Evolutionary conservation across 106 monocot genomes (phyloP).

Genomic region (Hemerocallis citrina): DNA sequence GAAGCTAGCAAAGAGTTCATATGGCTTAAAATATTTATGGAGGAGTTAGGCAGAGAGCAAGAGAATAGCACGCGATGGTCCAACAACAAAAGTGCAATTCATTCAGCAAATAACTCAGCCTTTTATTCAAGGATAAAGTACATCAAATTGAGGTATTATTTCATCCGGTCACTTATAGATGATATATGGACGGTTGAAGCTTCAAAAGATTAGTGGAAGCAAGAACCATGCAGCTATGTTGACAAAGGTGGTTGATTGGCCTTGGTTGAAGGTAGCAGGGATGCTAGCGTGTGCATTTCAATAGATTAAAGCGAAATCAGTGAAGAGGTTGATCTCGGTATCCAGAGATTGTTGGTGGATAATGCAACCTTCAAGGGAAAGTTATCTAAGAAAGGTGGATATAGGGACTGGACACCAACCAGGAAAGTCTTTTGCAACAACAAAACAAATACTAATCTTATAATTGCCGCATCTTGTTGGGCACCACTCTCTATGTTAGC

Average conservation of each 20-base stretch:
- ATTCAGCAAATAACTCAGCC: neutral
- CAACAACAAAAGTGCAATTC: conserved; percentile 4
- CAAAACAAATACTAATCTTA: no score
- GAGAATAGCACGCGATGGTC: neutral
- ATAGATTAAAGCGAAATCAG: no score
- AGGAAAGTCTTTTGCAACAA: no score
- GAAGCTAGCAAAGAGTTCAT: neutral
- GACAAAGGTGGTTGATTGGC: neutral
- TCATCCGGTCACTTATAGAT: neutral
- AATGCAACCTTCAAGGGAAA: no score
- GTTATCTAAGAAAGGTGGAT: no score
- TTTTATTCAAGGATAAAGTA: neutral
- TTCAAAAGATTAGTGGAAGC: neutral
- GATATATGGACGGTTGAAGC: neutral
- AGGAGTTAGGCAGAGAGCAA: conserved; percentile 6
- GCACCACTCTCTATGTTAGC: no score
- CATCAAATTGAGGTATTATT: conserved; percentile 15
- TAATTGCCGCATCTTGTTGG: no score
- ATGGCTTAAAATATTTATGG: neutral
- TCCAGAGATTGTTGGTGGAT: no score
- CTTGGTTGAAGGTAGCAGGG: no score
- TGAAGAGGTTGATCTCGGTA: no score
- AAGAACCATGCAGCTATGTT: neutral
- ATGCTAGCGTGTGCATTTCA: no score
- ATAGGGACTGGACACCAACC: no score